phyloP scores from a whole-genome alignment of 768 basidiomycete genomes.

The Nidularia sp. region DNA sequence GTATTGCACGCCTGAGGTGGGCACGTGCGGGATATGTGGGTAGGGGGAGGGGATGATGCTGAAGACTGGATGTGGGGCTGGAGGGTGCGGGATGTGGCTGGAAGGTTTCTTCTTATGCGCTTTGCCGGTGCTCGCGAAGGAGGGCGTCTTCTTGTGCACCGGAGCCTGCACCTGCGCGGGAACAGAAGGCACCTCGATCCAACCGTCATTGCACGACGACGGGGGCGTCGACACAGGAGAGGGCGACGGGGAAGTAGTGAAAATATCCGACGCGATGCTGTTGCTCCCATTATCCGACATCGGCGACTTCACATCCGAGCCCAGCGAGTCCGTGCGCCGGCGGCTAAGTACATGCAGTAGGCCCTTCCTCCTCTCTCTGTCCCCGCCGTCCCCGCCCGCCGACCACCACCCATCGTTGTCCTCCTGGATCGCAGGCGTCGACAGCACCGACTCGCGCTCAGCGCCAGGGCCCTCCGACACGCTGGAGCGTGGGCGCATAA shows the following conservation, averaged over 20 bases:
- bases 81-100: neutral
- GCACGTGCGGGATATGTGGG: neutral
- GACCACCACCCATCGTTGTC: constrained; percentile 42
- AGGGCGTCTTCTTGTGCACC: neutral
- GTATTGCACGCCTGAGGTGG: too few species aligned
- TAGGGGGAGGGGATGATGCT: constrained; percentile 2
- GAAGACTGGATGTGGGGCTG: constrained; percentile 1
- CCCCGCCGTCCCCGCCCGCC: constrained; percentile 21
- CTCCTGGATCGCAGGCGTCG: constrained; percentile 30
- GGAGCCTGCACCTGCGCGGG: neutral
- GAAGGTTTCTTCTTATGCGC: neutral
- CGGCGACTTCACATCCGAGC: constrained; percentile 15
- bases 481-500: constrained; percentile 27
- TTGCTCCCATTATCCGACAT: neutral
- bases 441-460: constrained; percentile 21
- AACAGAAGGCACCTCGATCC: constrained; percentile 22
- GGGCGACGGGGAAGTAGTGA: neutral
- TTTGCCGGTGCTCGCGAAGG: neutral
- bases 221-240: neutral
- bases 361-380: constrained; percentile 36
- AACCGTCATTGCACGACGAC: constrained; percentile 11
- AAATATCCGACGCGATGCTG: neutral
- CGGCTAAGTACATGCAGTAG: constrained; percentile 36
- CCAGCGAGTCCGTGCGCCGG: constrained; percentile 32
- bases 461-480: constrained; percentile 34